Conservation (phyloP, 106 monocot species). For the Chionographis japonica region DNA sequence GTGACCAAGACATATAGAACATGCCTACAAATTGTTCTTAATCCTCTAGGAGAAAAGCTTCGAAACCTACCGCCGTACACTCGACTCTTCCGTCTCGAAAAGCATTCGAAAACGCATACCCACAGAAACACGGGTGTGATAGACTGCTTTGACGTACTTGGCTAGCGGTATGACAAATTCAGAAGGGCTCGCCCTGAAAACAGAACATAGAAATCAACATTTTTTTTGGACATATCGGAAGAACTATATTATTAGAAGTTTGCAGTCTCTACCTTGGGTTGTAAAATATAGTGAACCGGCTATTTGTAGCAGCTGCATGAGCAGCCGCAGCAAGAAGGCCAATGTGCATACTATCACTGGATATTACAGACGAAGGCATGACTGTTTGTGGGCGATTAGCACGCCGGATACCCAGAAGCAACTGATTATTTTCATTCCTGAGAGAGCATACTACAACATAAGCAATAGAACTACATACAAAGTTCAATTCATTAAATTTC, state of each 20-base stretch:
- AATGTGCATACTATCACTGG: conserved; percentile 43
- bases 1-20: too few species aligned
- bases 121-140: conserved; percentile 31
- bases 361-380: conserved; percentile 37
- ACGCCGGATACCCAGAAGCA: conserved; percentile 37
- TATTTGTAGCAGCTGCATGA: conserved; percentile 40
- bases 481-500: not conserved
- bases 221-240: not conserved
- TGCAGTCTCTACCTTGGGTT: conserved; percentile 19
- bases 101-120: conserved; percentile 44
- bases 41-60: too few species aligned
- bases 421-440: conserved; percentile 40
- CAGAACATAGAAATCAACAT: not conserved
- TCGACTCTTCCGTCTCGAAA: conserved; percentile 41
- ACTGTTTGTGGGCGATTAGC: conserved; percentile 37
- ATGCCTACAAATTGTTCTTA: too few species aligned
- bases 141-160: conserved; percentile 33
- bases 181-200: conserved; percentile 31
- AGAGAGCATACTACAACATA: not conserved
- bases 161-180: conserved; percentile 36
- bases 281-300: conserved; percentile 38
- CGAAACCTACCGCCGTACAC: conserved; percentile 24
- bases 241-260: not conserved
- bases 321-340: conserved; percentile 43
- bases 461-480: not conserved